Evolutionary conservation across 306 rosid genomes (phyloP).

Genomic region (Delonix regia): DNA sequence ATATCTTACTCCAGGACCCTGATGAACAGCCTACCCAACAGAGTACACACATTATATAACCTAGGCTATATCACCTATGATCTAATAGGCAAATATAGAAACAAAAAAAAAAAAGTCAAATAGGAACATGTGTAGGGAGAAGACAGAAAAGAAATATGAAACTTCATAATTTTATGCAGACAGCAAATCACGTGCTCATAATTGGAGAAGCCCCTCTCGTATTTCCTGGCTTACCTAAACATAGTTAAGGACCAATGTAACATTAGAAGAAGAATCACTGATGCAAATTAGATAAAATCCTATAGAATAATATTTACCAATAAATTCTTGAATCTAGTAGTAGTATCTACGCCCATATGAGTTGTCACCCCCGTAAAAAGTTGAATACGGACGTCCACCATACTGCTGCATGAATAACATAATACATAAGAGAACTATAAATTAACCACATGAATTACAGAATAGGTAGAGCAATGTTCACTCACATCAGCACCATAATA

Average conservation of each 20-base stretch:
- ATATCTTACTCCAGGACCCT: conserved; percentile 42
- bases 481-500: conserved; percentile 67
- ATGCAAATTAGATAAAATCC: conserved; percentile 10
- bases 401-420: conserved; percentile 54
- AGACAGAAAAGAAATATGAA: conserved; percentile 42
- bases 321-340: conserved; percentile 41
- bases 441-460: conserved; percentile 21
- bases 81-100: conserved; percentile 25
- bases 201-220: conserved; percentile 40
- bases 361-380: conserved; percentile 53
- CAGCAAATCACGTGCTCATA: conserved; percentile 41
- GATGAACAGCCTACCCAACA: conserved; percentile 45
- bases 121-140: conserved; percentile 32
- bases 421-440: conserved; percentile 22
- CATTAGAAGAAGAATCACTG: conserved; percentile 35
- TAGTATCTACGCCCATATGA: conserved; percentile 59
- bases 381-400: conserved; percentile 58
- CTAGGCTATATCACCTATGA: conserved; percentile 41
- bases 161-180: conserved; percentile 46
- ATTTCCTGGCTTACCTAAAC: conserved; percentile 54
- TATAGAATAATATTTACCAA: conserved; percentile 45
- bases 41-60: conserved; percentile 33
- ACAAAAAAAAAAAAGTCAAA: conserved; percentile 38
- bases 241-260: conserved; percentile 37
- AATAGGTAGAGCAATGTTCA: conserved; percentile 30